Evolutionary conservation across 306 rosid genomes (phyloP).

Genomic region (Glycine latifolia): DNA sequence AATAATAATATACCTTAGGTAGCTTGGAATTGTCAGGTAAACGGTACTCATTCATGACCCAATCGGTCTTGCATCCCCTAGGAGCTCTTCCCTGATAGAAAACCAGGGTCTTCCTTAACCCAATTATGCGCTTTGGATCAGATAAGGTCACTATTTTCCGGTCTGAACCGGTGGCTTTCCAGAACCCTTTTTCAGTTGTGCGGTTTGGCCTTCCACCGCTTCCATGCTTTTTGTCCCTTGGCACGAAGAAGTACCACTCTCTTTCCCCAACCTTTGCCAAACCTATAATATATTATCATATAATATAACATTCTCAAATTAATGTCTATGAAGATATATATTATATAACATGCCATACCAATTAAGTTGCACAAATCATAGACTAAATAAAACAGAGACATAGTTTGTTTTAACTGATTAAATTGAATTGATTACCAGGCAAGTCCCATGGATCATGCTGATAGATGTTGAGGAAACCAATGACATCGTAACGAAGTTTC

Average conservation of each 20-base stretch:
- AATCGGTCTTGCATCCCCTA: slow-evolving; percentile 84
- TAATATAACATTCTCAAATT: not conserved
- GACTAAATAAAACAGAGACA: too few relatives aligned
- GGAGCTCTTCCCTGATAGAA: slow-evolving; percentile 94
- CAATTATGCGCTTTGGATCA: slow-evolving; percentile 74
- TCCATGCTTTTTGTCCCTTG: slow-evolving; percentile 92
- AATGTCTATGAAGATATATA: too few relatives aligned
- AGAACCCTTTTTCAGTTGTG: slow-evolving; percentile 87
- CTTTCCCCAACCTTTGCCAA: slow-evolving; percentile 87
- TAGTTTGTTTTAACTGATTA: slow-evolving; percentile 24
- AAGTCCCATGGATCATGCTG: slow-evolving; percentile 86
- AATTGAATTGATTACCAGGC: slow-evolving; percentile 65
- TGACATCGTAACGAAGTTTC: slow-evolving; percentile 67
- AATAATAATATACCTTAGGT: slow-evolving; percentile 63
- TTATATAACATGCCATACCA: too few relatives aligned
- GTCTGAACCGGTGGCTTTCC: slow-evolving; percentile 99
- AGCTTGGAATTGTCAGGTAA: slow-evolving; percentile 68
- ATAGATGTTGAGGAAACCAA: slow-evolving; percentile 84
- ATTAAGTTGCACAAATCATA: too few relatives aligned
- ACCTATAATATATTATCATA: slow-evolving; percentile 59
- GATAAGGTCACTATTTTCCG: slow-evolving; percentile 74
- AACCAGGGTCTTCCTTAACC: slow-evolving; percentile 88
- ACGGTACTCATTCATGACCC: slow-evolving; percentile 99
- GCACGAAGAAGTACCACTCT: slow-evolving; percentile 98
- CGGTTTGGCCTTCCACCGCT: slow-evolving; percentile 94